Evolutionary conservation across 768 basidiomycete genomes (phyloP).

Genomic region (Termitomyces sp.): DNA sequence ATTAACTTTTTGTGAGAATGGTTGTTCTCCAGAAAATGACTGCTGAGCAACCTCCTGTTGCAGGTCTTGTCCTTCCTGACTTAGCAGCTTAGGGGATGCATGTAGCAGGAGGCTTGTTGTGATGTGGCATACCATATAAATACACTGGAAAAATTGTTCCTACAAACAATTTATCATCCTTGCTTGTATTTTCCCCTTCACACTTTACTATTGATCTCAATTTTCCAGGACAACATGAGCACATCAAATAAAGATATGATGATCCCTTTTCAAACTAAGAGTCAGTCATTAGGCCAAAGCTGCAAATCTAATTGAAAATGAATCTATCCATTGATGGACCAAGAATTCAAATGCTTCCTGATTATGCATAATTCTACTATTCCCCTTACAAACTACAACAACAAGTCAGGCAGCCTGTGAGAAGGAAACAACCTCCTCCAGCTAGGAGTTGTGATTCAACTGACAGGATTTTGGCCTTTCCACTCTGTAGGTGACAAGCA

Average conservation of each 20-base stretch:
- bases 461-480: neutral
- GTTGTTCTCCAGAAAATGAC: no score
- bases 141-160: no score
- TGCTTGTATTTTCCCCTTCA: no score
- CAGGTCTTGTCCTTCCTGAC: no score
- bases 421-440: neutral
- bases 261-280: neutral
- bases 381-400: neutral
- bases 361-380: no score
- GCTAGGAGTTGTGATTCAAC: neutral
- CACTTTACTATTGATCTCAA: no score
- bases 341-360: neutral
- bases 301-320: neutral
- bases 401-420: neutral
- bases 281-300: neutral
- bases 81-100: no score
- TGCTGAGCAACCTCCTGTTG: no score
- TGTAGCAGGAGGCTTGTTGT: no score
- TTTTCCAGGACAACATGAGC: neutral
- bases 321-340: neutral
- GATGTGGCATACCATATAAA: no score
- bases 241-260: neutral
- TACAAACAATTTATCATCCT: no score
- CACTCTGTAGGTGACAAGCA: neutral
- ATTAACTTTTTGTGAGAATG: no score